phyloP scores from a whole-genome alignment of 73 alveolate species.

The Tetrahymena malaccensis region DNA sequence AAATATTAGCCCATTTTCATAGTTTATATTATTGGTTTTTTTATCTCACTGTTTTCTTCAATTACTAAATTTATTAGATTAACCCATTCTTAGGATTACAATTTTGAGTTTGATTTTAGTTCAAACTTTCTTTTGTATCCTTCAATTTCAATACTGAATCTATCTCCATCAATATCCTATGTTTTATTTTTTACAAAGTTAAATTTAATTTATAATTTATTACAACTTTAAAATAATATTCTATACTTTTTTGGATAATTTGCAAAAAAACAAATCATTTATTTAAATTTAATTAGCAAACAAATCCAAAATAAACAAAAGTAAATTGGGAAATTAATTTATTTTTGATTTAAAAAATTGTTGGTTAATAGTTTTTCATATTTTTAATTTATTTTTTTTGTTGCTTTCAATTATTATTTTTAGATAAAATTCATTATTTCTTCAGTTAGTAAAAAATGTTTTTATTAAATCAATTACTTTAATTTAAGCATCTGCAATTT shows the following conservation, averaged over 20 bases:
- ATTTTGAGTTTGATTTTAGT: background rate
- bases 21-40: background rate
- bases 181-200: background rate
- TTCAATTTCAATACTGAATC: background rate
- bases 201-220: background rate
- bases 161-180: background rate
- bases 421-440: too few species aligned
- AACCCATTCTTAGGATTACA: background rate
- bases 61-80: background rate
- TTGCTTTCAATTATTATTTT: too few species aligned
- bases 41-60: background rate
- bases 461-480: background rate
- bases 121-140: background rate
- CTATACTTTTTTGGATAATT: too few species aligned
- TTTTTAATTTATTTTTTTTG: too few species aligned
- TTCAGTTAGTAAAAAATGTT: too few species aligned
- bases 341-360: too few species aligned
- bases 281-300: too few species aligned
- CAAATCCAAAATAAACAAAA: too few species aligned
- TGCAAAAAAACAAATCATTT: too few species aligned
- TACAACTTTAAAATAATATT: too few species aligned
- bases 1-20: background rate
- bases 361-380: too few species aligned
- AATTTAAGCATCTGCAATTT: background rate
- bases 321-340: too few species aligned